phyloP scores from a whole-genome alignment of 208 protist species.

The Leishmania tropica region DNA sequence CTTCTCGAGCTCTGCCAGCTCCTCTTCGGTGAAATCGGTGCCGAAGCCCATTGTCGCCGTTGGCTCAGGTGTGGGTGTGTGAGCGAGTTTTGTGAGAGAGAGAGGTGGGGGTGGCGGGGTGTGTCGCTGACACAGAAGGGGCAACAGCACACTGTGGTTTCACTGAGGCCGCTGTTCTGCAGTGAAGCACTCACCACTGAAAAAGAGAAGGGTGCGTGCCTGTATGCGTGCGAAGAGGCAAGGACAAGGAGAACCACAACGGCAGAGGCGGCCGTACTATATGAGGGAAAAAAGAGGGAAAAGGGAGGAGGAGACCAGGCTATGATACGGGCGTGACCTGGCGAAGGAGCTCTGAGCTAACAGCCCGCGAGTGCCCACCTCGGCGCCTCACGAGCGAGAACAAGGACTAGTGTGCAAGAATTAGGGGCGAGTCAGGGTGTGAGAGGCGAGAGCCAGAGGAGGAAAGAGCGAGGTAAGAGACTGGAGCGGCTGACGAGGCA shows the following conservation, averaged over 20 bases:
- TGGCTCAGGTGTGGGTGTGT: neutral
- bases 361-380: neutral
- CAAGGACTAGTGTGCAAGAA: neutral
- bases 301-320: neutral
- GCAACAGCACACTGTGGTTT: neutral
- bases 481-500: neutral
- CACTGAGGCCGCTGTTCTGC: neutral
- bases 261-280: neutral
- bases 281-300: neutral
- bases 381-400: neutral
- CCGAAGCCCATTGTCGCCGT: slow-evolving; percentile 19
- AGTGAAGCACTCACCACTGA: neutral
- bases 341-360: neutral
- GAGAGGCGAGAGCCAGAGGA: neutral
- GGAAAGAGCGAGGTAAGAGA: neutral
- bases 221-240: neutral
- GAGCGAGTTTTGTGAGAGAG: neutral
- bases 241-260: neutral
- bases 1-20: slow-evolving; percentile 25
- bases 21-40: slow-evolving; percentile 21
- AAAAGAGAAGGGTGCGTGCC: neutral
- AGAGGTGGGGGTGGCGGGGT: neutral
- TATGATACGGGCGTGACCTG: neutral
- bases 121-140: neutral
- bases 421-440: neutral